These are phyloP conservation scores for Botrytis byssoidea DNA, from an alignment of 2,329 filamentous ascomycete species.

Conservation along the genomic window DNA sequence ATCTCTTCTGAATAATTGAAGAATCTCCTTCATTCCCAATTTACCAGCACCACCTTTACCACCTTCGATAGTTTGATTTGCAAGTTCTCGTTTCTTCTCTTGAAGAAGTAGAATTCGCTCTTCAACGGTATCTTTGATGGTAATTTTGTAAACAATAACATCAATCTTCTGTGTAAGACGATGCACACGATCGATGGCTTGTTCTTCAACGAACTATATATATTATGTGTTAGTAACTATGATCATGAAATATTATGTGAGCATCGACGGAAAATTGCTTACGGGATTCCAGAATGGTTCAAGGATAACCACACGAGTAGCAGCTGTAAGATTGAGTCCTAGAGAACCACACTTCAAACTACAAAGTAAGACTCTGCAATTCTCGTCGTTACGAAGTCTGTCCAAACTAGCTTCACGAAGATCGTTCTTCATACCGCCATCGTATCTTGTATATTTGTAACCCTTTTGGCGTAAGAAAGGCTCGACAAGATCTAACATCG, in stretches of 20 bases:
- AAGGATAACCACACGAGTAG: constrained; percentile 87
- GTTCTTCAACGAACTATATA: constrained; percentile 91
- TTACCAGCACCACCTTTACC: constrained; percentile 74
- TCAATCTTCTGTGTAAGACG: constrained; percentile 96
- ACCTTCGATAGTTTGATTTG: constrained; percentile 87
- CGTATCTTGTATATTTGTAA: constrained; percentile 83
- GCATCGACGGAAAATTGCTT: constrained; percentile 14
- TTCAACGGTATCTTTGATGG: constrained; percentile 82
- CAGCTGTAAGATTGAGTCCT: constrained; percentile 91
- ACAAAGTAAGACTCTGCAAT: constrained; percentile 82
- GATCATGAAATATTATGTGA: background rate
- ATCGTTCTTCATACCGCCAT: constrained; percentile 93
- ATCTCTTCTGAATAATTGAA: constrained; percentile 68
- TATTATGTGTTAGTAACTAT: constrained; percentile 22
- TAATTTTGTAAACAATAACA: constrained; percentile 93
- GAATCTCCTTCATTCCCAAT: constrained; percentile 87
- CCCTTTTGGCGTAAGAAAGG: constrained; percentile 77
- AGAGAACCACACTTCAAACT: constrained; percentile 91
- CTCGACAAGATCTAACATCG: constrained; percentile 94
- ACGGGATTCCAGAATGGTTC: constrained; percentile 97
- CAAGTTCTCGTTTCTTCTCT: constrained; percentile 87
- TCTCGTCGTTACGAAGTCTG: constrained; percentile 69
- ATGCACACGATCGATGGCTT: constrained; percentile 97
- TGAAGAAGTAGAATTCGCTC: constrained; percentile 93
- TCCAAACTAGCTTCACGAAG: constrained; percentile 82